phyloP scores from a whole-genome alignment of 345 rosid species.

The Zanthoxylum bungeanum region DNA sequence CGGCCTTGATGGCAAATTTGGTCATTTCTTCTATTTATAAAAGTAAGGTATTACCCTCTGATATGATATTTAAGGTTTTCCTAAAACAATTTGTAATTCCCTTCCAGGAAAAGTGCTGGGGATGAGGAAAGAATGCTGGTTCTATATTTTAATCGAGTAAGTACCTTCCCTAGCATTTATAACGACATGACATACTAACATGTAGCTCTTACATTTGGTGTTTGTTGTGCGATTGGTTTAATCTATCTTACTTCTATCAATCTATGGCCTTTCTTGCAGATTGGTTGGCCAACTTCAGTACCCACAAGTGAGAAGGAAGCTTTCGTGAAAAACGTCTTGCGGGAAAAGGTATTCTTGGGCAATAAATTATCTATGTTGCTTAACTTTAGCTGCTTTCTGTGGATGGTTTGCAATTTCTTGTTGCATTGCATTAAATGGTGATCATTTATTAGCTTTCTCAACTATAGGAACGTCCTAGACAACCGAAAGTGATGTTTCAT shows the following conservation, averaged over 20 bases:
- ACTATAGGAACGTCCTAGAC: not conserved
- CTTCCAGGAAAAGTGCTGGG: constrained; percentile 67
- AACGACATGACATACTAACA: constrained; percentile 4
- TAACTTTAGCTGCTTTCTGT: not conserved
- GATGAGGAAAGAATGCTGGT: constrained; percentile 91
- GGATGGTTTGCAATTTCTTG: not conserved
- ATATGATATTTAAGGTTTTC: constrained; percentile 3
- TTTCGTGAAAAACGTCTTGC: constrained; percentile 62
- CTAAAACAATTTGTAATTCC: constrained; percentile 12
- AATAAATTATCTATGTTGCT: not conserved
- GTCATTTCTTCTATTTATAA: not conserved
- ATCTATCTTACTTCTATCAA: constrained; percentile 9
- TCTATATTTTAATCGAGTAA: constrained; percentile 74
- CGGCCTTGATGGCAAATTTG: not conserved
- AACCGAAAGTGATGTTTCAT: not conserved
- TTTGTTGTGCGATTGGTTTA: not conserved
- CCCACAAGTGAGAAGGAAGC: constrained; percentile 78
- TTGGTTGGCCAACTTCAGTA: constrained; percentile 95
- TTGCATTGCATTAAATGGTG: not conserved
- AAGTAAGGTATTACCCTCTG: not conserved
- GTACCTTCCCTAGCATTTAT: constrained; percentile 7
- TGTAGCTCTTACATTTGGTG: not conserved
- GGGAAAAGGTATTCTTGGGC: constrained; percentile 60
- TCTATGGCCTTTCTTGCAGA: constrained; percentile 40
- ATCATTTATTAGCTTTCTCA: not conserved